These are phyloP conservation scores for Exophiala spinifera DNA, from an alignment of 2,329 filamentous ascomycete species.

Conservation along the genomic window DNA sequence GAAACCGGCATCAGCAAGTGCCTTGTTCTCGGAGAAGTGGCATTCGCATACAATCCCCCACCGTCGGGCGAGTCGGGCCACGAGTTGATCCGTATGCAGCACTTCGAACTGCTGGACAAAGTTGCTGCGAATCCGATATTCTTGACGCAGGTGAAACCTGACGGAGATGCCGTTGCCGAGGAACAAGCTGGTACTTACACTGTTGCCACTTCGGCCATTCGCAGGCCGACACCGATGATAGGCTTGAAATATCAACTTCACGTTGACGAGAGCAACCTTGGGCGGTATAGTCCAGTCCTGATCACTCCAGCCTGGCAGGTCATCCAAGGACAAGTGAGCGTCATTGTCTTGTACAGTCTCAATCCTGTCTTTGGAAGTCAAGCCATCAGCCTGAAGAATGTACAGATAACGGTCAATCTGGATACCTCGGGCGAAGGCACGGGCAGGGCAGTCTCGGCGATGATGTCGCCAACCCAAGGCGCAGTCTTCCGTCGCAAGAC, in stretches of 20 bases:
- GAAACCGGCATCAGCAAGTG: constrained; percentile 67
- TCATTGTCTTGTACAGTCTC: constrained; percentile 78
- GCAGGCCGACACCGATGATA: constrained; percentile 62
- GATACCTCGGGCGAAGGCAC: constrained; percentile 40
- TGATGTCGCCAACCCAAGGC: constrained; percentile 46
- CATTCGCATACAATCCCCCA: constrained; percentile 70
- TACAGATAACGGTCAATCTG: constrained; percentile 63
- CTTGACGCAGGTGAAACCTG: constrained; percentile 51
- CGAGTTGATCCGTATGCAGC: constrained; percentile 77
- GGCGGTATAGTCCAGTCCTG: constrained; percentile 66
- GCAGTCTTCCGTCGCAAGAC: constrained; percentile 46
- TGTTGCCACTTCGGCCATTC: constrained; percentile 68
- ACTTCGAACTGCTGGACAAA: constrained; percentile 82
- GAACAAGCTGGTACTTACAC: constrained; percentile 73
- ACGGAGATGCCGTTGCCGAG: constrained; percentile 28
- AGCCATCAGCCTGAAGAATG: constrained; percentile 63
- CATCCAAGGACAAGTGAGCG: constrained; percentile 78
- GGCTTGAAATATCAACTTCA: constrained; percentile 93
- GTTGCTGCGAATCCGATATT: constrained; percentile 93
- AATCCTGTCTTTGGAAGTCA: constrained; percentile 63
- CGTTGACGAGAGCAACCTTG: constrained; percentile 56
- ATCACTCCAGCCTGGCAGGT: constrained; percentile 78
- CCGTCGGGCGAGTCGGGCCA: constrained; percentile 42
- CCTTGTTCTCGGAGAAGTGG: constrained; percentile 82
- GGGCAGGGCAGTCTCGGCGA: constrained; percentile 43